Conservation (phyloP, 257 asterid species). For the Coffea eugenioides region DNA sequence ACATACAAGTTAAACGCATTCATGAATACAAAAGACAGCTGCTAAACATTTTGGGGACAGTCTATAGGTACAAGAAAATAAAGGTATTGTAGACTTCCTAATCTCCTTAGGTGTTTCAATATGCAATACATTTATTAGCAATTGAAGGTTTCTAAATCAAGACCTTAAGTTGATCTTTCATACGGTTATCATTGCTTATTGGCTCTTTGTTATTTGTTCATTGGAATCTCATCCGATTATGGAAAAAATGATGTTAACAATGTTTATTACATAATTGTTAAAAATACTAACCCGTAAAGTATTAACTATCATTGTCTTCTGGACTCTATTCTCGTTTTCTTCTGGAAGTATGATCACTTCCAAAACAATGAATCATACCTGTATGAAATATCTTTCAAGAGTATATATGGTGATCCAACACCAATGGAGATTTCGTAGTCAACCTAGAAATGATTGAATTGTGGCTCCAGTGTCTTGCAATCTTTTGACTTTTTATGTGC, state of each 20-base stretch:
- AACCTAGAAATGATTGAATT: neutral
- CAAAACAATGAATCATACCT: neutral
- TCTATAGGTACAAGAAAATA: constrained; percentile 93
- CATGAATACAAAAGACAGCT: constrained; percentile 99
- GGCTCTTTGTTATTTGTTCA: neutral
- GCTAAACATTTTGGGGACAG: constrained; percentile 79
- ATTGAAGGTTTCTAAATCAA: neutral
- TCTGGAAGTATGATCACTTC: neutral
- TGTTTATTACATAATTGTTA: neutral
- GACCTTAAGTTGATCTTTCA: neutral
- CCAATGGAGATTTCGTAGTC: neutral
- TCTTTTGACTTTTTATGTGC: too few species aligned
- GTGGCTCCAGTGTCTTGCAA: neutral
- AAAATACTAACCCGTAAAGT: neutral
- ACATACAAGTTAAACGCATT: constrained; percentile 97
- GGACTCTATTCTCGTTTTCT: neutral
- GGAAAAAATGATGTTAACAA: neutral
- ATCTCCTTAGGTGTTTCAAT: constrained; percentile 18
- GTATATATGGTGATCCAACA: neutral
- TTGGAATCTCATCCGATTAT: neutral
- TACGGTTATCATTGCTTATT: neutral
- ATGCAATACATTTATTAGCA: neutral
- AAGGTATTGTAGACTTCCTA: constrained; percentile 59
- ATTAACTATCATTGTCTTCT: neutral
- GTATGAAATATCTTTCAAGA: neutral